Evolutionary conservation across 352 stramenopile genomes (phyloP).

Genomic region (Pythium aphanidermatum): DNA sequence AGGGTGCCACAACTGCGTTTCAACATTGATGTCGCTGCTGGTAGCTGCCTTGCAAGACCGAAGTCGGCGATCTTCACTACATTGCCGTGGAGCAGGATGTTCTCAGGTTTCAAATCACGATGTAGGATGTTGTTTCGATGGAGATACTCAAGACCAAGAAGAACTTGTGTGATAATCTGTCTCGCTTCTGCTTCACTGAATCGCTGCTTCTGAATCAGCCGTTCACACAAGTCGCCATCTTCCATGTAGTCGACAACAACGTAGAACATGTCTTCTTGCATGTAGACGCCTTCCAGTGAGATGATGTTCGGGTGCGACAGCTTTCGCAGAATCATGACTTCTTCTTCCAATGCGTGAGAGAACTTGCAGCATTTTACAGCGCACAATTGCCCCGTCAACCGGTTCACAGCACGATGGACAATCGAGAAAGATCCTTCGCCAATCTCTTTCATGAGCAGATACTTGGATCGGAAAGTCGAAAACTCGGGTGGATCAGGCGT

Average conservation of each 20-base stretch:
- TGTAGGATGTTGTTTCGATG: conserved; percentile 59
- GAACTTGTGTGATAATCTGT: conserved; percentile 55
- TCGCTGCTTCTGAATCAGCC: conserved; percentile 55
- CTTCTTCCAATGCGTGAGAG: conserved; percentile 53
- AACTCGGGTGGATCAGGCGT: conserved; percentile 37
- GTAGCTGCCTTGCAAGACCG: conserved; percentile 64
- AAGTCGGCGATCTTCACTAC: conserved; percentile 78
- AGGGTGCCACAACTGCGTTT: conserved; percentile 65
- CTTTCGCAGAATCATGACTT: conserved; percentile 56
- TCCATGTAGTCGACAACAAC: conserved; percentile 82
- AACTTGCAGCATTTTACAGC: conserved; percentile 76
- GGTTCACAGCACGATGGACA: conserved; percentile 70
- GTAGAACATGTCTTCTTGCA: conserved; percentile 67
- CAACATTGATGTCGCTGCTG: conserved; percentile 37
- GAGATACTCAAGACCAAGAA: conserved; percentile 53
- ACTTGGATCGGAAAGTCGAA: conserved; percentile 50
- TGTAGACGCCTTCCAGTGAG: conserved; percentile 59
- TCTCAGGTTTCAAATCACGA: conserved; percentile 79
- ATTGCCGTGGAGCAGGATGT: conserved; percentile 68
- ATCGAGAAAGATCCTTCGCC: conserved; percentile 82
- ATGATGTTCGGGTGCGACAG: conserved; percentile 69
- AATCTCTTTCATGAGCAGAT: conserved; percentile 74
- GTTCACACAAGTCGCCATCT: conserved; percentile 68
- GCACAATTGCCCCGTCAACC: conserved; percentile 49
- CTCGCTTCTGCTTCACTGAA: conserved; percentile 48